phyloP scores from a whole-genome alignment of 2,329 filamentous ascomycete genomes.

The Hymenoscyphus occultus region DNA sequence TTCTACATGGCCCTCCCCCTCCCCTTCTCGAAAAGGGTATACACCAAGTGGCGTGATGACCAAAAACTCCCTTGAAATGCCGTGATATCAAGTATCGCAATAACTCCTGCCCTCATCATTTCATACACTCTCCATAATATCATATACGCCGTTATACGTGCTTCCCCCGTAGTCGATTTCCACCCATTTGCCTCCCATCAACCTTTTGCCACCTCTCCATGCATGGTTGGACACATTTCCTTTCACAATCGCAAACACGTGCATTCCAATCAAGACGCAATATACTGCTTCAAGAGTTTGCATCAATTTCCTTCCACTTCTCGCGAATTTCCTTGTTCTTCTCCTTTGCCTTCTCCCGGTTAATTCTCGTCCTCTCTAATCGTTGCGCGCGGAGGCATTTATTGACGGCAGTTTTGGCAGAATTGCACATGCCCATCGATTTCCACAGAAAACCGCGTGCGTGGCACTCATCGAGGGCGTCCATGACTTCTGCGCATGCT shows the following conservation, averaged over 20 bases:
- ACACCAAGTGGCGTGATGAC: slow-evolving; percentile 13
- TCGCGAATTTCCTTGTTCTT: slow-evolving; percentile 73
- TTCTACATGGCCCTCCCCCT: neutral
- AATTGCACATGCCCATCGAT: slow-evolving; percentile 84
- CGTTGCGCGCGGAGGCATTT: slow-evolving; percentile 80
- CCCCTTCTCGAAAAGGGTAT: neutral
- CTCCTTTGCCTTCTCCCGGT: slow-evolving; percentile 66
- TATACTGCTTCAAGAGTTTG: slow-evolving; percentile 51
- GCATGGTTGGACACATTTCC: neutral
- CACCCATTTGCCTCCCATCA: neutral
- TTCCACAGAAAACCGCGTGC: slow-evolving; percentile 90
- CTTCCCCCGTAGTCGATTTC: neutral
- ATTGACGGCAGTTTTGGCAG: slow-evolving; percentile 79
- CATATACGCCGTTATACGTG: neutral
- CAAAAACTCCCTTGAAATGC: slow-evolving; percentile 20
- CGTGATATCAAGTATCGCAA: slow-evolving; percentile 2
- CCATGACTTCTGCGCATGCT: slow-evolving; percentile 97
- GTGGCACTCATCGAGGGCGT: slow-evolving; percentile 91
- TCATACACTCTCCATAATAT: neutral
- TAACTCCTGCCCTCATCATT: slow-evolving; percentile 8
- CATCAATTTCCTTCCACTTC: slow-evolving; percentile 76
- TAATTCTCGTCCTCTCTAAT: slow-evolving; percentile 71
- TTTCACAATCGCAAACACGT: neutral
- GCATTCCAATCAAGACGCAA: neutral
- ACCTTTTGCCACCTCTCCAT: neutral